Base-by-base conservation (phyloP, 805 yeast species). In the Sugiyamaella floridensis region DNA sequence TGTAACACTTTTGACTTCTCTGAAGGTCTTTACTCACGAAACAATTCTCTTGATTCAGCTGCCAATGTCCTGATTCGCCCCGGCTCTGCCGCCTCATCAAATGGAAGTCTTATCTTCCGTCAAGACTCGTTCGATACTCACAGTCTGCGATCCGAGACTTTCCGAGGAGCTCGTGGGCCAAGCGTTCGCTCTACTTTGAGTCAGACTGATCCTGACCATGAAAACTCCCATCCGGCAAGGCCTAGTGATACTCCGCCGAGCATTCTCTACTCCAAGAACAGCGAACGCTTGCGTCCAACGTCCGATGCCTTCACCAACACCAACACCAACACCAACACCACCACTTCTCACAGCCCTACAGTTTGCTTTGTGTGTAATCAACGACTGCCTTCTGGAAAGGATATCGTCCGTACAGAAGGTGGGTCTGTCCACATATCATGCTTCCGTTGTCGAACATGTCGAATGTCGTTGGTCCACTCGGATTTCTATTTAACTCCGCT, bases 331-430 rank as follows among this genome's bases (percentile, higher is more conserved):
- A 6, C 3, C 26, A 22, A 22, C 26, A 22, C 26, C 6, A 4
- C 26, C 26, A 22, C 26, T 22, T 22, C 26, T 4, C 26, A 10
- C 4, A 32, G 37, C 37, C 48, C 49, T n/a, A 53, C 41, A 16
- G 29, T 50, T 4, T 62, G 65, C 46, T 18, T 54, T 9, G 54
- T 55, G 2, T 62, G 65, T 82, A 84, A 15, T 2, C 54, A 51
- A 14, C 45, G 43, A 11, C 51, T 62, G 28, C 45, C 15, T 11
- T 48, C 58, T 26, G 52, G 52, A 40, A 56, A 56, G 15, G 46
- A 51, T 15, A 55, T 60, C n/a, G 66, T 59, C 9, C 52, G 62
- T 41, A 62, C 61, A n/a, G 60, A 49, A 19, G 50, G 53, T 41
- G 64, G 63, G 20, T 47, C 48, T 12, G 49, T 53, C 52, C 66